These are phyloP conservation scores for Pythium sp. DNA, from an alignment of 352 stramenopile species.

Conservation along the genomic window DNA sequence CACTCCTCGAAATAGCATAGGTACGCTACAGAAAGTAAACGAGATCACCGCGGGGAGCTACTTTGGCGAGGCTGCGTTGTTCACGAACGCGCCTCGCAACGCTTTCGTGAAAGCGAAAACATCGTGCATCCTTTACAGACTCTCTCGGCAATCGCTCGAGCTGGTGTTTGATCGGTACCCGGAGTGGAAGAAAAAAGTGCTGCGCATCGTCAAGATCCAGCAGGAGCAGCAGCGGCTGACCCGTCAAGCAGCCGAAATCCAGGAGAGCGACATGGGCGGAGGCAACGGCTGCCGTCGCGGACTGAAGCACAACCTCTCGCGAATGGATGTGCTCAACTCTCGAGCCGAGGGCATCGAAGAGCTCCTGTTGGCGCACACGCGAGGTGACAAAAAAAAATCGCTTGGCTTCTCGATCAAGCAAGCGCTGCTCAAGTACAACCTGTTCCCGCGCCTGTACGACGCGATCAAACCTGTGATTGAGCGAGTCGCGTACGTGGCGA, in stretches of 20 bases:
- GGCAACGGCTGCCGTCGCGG: conserved; percentile 16
- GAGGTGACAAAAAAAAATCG: conserved; percentile 19
- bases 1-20: neutral
- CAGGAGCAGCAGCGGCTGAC: conserved; percentile 56
- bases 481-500: neutral
- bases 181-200: conserved; percentile 61
- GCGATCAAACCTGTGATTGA: neutral
- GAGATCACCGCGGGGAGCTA: conserved; percentile 56
- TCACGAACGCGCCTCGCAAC: conserved; percentile 55
- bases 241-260: conserved; percentile 37
- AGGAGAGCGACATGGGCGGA: conserved; percentile 20
- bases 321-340: conserved; percentile 47
- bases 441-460: neutral
- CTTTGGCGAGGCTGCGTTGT: conserved; percentile 56
- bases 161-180: conserved; percentile 60
- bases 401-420: conserved; percentile 12
- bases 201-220: conserved; percentile 62
- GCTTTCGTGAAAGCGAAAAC: conserved; percentile 57
- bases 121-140: conserved; percentile 56
- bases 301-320: conserved; percentile 26
- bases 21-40: conserved; percentile 44
- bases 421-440: conserved; percentile 4
- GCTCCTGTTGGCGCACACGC: conserved; percentile 34
- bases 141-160: conserved; percentile 54
- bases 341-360: conserved; percentile 50